Percentiles rank a stretch among this genome's conserved stretches.
Conservation (phyloP, 306 rosid species). For the Quercus ilex region DNA sequence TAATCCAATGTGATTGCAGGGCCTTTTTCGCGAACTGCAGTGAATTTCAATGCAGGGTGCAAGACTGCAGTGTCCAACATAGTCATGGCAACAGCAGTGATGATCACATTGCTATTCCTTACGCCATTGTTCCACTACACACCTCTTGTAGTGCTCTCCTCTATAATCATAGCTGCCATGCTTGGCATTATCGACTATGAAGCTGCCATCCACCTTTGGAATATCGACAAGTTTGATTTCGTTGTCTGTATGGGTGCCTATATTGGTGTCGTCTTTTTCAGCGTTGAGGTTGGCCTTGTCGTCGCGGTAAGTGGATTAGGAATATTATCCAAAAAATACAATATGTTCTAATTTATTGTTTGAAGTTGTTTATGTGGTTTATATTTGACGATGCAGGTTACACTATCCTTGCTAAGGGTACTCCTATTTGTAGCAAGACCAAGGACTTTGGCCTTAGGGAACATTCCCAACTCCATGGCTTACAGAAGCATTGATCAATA, state of each 20-base stretch:
- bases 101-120: conserved; percentile 75
- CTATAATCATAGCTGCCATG: conserved; percentile 89
- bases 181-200: conserved; percentile 90
- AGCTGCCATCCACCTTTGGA: conserved; percentile 85
- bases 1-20: conserved; percentile 45
- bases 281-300: conserved; percentile 75
- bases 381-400: conserved; percentile 46
- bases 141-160: conserved; percentile 82
- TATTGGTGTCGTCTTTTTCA: conserved; percentile 73
- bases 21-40: conserved; percentile 93
- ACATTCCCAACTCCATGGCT: conserved; percentile 58
- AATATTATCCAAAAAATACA: background rate
- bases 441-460: conserved; percentile 60
- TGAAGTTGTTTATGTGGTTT: background rate
- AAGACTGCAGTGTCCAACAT: conserved; percentile 87
- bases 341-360: background rate
- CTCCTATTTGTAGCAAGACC: conserved; percentile 74
- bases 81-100: conserved; percentile 89
- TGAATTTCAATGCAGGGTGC: conserved; percentile 97
- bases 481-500: conserved; percentile 81
- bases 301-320: conserved; percentile 56
- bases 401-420: conserved; percentile 58
- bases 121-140: conserved; percentile 96
- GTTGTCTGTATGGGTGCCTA: conserved; percentile 75
- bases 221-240: conserved; percentile 87